A percentile compares a stretch with the other conserved stretches of the same genome.
Conservation (phyloP, 176 grass and related monocot species). For the Musa acuminata region DNA sequence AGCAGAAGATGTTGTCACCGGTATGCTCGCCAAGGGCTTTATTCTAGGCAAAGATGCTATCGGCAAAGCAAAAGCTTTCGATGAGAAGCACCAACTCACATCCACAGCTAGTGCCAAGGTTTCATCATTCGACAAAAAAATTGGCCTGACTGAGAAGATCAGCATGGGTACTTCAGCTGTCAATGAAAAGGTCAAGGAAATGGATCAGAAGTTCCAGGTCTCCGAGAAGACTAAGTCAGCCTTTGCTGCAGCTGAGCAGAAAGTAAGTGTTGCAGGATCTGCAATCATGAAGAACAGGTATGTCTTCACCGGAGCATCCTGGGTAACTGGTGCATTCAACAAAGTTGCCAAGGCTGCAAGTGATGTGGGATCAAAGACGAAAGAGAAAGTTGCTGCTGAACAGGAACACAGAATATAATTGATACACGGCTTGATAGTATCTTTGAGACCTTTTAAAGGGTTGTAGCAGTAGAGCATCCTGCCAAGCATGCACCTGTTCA, state of each 20-base stretch:
- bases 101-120: conserved; percentile 70
- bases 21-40: conserved; percentile 88
- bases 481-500: no score
- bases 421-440: no score
- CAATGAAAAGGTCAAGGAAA: conserved; percentile 72
- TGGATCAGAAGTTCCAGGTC: conserved; percentile 82
- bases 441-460: no score
- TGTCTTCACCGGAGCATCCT: conserved; percentile 57
- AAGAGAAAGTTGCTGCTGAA: conserved; percentile 69
- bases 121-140: conserved; percentile 62
- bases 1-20: conserved; percentile 78
- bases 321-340: conserved; percentile 49
- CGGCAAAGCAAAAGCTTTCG: conserved; percentile 17
- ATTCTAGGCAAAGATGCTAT: conserved; percentile 60
- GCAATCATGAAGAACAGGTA: conserved; percentile 89
- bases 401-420: conserved; percentile 31
- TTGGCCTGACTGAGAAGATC: conserved; percentile 76
- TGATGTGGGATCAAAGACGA: conserved; percentile 67
- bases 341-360: conserved; percentile 7
- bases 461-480: no score
- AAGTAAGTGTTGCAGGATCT: conserved; percentile 57
- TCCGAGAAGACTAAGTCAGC: conserved; percentile 19
- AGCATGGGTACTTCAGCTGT: conserved; percentile 47
- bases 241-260: conserved; percentile 57
- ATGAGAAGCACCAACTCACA: conserved; percentile 1